Evolutionary conservation across 805 yeast species (phyloP).

Genomic region (Spathaspora passalidarum): DNA sequence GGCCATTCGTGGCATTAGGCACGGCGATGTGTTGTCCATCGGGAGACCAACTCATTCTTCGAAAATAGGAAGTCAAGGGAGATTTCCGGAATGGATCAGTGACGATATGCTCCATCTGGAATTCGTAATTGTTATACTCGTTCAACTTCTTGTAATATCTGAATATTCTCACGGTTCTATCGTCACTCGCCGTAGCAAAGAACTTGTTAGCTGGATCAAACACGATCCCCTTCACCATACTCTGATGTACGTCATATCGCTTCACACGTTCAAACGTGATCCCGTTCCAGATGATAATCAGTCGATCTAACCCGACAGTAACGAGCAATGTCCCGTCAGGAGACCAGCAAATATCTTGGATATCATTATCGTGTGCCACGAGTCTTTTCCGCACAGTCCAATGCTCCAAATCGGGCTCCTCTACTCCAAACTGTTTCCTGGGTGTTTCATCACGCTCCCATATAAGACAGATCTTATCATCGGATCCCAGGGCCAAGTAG

Average conservation of each 20-base stretch:
- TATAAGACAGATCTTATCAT: conserved; percentile 83
- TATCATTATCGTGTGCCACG: conserved; percentile 96
- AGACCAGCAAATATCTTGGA: conserved; percentile 97
- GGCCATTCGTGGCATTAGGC: conserved; percentile 84
- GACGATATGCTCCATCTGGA: conserved; percentile 81
- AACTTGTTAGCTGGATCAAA: conserved; percentile 98
- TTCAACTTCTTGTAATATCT: conserved; percentile 68
- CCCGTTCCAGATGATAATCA: conserved; percentile 93
- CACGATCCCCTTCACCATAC: conserved; percentile 93
- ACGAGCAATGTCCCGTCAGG: conserved; percentile 90
- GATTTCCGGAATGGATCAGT: conserved; percentile 83
- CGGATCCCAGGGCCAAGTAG: conserved; percentile 91
- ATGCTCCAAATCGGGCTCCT: conserved; percentile 68
- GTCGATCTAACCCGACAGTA: conserved; percentile 91
- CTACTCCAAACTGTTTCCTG: conserved; percentile 61
- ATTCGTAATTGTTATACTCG: conserved; percentile 63
- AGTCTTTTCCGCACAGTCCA: conserved; percentile 92
- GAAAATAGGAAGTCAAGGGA: conserved; percentile 87
- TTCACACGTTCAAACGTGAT: conserved; percentile 85
- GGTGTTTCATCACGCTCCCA: conserved; percentile 88
- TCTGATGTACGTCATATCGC: conserved; percentile 87
- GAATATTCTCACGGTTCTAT: conserved; percentile 83
- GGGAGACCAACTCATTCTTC: conserved; percentile 86
- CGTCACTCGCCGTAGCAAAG: conserved; percentile 96
- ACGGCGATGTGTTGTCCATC: conserved; percentile 86